A percentile compares a stretch with the other conserved stretches of the same genome.
phyloP scores from a whole-genome alignment of 2,329 filamentous ascomycete genomes.

The Tolypocladium paradoxum region DNA sequence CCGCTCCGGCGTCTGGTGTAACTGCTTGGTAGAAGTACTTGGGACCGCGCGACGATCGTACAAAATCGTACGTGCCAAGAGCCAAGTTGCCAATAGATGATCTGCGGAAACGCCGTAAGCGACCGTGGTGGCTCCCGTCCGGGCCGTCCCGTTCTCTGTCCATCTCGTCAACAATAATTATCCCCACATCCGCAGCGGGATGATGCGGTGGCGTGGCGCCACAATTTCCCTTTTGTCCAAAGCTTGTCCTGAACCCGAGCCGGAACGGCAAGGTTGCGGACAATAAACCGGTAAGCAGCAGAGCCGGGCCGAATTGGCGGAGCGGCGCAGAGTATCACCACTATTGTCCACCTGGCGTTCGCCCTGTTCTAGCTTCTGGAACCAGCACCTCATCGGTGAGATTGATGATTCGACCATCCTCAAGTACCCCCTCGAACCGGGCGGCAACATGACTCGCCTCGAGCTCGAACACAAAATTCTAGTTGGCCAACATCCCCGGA shows the following conservation, averaged over 20 bases:
- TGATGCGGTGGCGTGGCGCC: not conserved
- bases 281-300: not conserved
- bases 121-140: not conserved
- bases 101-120: no score
- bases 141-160: not conserved
- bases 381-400: slow-evolving; percentile 8
- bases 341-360: slow-evolving; percentile 3
- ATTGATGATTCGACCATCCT: slow-evolving; percentile 11
- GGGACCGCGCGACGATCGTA: not conserved
- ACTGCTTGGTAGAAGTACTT: not conserved
- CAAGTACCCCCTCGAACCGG: slow-evolving; percentile 9
- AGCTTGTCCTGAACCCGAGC: not conserved
- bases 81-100: not conserved
- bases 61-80: not conserved
- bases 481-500: slow-evolving; percentile 5
- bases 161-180: not conserved
- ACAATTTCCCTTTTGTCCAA: not conserved
- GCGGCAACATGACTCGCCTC: slow-evolving; percentile 7
- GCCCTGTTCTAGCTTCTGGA: slow-evolving; percentile 3
- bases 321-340: slow-evolving; percentile 1
- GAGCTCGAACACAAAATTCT: slow-evolving; percentile 6
- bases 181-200: not conserved
- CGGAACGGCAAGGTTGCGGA: not conserved
- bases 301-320: not conserved
- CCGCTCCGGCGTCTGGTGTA: no score